Evolutionary conservation across 2,329 filamentous ascomycete species (phyloP).

Genomic region (Mycosphaerella arachidis): DNA sequence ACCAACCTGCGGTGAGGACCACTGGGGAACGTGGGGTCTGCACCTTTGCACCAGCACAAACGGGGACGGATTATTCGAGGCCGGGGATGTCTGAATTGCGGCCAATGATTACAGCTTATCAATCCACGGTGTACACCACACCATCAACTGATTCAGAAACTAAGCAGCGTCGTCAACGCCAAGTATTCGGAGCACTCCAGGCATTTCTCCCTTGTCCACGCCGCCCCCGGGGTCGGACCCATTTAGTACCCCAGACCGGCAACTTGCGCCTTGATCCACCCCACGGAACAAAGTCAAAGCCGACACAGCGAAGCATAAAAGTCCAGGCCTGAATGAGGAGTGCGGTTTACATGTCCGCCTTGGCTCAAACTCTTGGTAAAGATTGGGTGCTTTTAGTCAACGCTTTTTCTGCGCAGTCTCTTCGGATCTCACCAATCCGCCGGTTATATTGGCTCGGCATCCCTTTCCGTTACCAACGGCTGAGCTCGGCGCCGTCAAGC

Average conservation of each 20-base stretch:
- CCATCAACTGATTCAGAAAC: neutral
- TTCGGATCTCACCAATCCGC: constrained; percentile 1
- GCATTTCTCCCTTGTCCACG: neutral
- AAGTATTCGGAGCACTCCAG: neutral
- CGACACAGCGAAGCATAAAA: constrained; percentile 1
- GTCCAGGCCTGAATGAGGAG: constrained; percentile 3
- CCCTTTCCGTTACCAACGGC: neutral
- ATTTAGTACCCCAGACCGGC: neutral
- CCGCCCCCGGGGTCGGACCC: neutral
- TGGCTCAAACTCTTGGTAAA: constrained; percentile 13
- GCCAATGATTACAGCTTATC: constrained; percentile 1
- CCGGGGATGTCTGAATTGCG: neutral
- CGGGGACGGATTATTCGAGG: neutral
- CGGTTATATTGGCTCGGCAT: neutral
- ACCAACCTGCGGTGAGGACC: neutral
- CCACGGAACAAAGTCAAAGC: neutral
- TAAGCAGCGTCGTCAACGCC: neutral
- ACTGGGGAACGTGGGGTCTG: constrained; percentile 2
- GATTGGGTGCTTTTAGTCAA: neutral
- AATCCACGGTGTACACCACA: neutral
- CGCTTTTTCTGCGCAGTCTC: constrained; percentile 2
- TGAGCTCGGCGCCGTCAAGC: neutral
- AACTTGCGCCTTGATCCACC: neutral
- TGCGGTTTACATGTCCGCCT: constrained; percentile 12
- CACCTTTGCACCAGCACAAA: neutral